phyloP scores from a whole-genome alignment of 2,329 filamentous ascomycete species.

The Cadophora gregata region DNA sequence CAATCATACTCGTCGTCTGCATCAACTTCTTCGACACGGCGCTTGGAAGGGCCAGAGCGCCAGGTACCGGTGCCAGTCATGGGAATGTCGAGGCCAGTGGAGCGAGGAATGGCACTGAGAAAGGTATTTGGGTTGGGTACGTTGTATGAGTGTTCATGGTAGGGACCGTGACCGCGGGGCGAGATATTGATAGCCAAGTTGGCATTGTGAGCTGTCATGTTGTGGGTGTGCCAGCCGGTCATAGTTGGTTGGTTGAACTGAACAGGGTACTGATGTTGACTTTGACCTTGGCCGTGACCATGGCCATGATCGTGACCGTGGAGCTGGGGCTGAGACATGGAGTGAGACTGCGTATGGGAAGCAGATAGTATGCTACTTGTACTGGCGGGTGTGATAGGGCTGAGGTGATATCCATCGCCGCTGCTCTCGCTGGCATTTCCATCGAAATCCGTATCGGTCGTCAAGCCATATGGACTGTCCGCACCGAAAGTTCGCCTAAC shows the following conservation, averaged over 20 bases:
- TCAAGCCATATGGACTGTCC: constrained; percentile 49
- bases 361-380: constrained; percentile 11
- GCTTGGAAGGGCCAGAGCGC: constrained; percentile 28
- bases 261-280: not conserved
- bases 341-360: not conserved
- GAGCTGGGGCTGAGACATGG: constrained; percentile 18
- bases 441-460: constrained; percentile 49
- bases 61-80: constrained; percentile 12
- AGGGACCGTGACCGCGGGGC: not conserved
- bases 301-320: constrained; percentile 28
- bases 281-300: not conserved
- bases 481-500: constrained; percentile 45
- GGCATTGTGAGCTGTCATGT: constrained; percentile 35
- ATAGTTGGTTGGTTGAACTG: not conserved
- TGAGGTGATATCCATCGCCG: constrained; percentile 40
- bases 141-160: constrained; percentile 11
- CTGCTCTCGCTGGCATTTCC: constrained; percentile 35
- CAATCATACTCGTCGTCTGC: constrained; percentile 40
- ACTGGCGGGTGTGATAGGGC: constrained; percentile 36
- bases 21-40: constrained; percentile 35
- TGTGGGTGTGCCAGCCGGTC: constrained; percentile 42
- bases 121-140: constrained; percentile 49
- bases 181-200: constrained; percentile 37
- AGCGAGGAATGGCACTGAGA: constrained; percentile 53
- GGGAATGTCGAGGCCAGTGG: constrained; percentile 32